These are phyloP conservation scores for Yamadazyma aaseri DNA, from an alignment of 1,139 yeast species.

Conservation along the genomic window DNA sequence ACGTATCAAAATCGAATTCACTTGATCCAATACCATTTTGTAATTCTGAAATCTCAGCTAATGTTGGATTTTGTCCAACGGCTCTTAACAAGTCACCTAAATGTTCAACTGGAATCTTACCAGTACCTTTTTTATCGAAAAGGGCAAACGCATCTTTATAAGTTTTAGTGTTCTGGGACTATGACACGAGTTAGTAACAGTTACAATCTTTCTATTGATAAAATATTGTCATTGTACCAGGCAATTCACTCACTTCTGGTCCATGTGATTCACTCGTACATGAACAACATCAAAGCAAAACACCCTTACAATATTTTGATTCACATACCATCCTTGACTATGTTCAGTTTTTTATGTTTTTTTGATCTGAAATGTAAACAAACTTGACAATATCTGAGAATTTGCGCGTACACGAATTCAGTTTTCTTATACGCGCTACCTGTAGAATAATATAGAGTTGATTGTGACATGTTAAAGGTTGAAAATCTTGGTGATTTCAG, in stretches of 20 bases:
- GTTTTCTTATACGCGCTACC: too few species aligned
- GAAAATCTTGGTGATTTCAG: slow-evolving; percentile 1
- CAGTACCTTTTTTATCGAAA: slow-evolving; percentile 95
- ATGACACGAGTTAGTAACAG: neutral
- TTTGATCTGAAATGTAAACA: slow-evolving; percentile 7
- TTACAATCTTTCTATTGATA: too few species aligned
- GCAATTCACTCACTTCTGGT: too few species aligned
- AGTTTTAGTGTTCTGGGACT: slow-evolving; percentile 60
- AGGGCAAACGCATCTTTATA: slow-evolving; percentile 97
- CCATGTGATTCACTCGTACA: too few species aligned
- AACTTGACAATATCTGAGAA: neutral
- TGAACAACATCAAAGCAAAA: too few species aligned
- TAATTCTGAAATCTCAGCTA: slow-evolving; percentile 79
- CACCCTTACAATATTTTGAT: too few species aligned
- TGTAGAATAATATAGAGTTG: too few species aligned
- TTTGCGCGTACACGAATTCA: neutral
- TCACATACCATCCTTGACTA: too few species aligned
- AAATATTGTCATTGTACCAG: too few species aligned
- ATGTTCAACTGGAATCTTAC: slow-evolving; percentile 82
- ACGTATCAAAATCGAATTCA: slow-evolving; percentile 72
- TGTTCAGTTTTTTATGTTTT: neutral
- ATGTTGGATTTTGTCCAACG: slow-evolving; percentile 97
- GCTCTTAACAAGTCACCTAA: slow-evolving; percentile 95
- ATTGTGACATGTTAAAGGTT: too few species aligned
- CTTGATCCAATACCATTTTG: slow-evolving; percentile 48